These are phyloP conservation scores for Cardamine resedifolia DNA, from an alignment of 345 rosid genomes.

Conservation along the genomic window DNA sequence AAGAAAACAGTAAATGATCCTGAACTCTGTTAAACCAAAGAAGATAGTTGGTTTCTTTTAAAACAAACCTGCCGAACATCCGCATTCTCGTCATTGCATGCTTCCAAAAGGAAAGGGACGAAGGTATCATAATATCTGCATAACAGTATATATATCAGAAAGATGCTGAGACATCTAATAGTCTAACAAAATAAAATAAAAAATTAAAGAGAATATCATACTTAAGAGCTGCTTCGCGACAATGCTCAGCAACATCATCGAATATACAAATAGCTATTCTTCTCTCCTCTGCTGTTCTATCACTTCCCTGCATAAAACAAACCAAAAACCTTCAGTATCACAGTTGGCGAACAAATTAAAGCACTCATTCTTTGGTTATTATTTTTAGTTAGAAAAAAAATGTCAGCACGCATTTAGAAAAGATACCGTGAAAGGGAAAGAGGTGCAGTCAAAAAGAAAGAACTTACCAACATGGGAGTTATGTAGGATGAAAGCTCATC, in stretches of 20 bases:
- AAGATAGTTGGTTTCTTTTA: background rate
- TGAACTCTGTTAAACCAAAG: slow-evolving; percentile 5
- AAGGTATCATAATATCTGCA: slow-evolving; percentile 65
- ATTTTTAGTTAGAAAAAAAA: background rate
- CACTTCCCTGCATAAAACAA: slow-evolving; percentile 51
- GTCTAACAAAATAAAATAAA: background rate
- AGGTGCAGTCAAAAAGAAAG: background rate
- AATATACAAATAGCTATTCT: slow-evolving; percentile 75
- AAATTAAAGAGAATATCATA: slow-evolving; percentile 9
- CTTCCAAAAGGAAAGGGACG: slow-evolving; percentile 69
- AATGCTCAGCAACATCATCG: slow-evolving; percentile 76
- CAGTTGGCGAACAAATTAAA: background rate
- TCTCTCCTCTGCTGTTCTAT: slow-evolving; percentile 69
- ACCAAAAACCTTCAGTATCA: background rate
- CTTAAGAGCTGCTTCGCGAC: slow-evolving; percentile 64
- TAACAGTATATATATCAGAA: background rate
- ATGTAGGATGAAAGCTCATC: slow-evolving; percentile 65
- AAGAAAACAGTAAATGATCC: background rate
- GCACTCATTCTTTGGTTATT: background rate
- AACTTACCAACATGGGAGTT: slow-evolving; percentile 80
- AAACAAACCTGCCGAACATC: slow-evolving; percentile 65
- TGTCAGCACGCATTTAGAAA: background rate
- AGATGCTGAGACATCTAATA: background rate
- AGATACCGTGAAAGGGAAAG: background rate
- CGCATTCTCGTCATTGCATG: slow-evolving; percentile 60